Evolutionary conservation across 495 filamentous ascomycete genomes (phyloP).

Genomic region (Neurospora sp.): DNA sequence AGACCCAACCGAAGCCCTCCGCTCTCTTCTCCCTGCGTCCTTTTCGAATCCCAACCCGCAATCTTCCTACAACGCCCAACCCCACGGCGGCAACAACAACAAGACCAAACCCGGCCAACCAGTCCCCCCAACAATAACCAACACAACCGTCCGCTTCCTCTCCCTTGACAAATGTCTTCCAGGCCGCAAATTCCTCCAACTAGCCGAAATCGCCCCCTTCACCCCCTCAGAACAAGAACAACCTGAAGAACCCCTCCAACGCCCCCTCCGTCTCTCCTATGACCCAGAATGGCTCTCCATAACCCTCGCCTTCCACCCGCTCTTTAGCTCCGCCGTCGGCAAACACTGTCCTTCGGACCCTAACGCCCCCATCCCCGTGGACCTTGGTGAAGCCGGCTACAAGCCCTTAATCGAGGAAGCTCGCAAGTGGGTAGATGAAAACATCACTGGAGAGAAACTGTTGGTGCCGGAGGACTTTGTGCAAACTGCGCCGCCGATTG

Average conservation of each 20-base stretch:
- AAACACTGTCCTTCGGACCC: conserved; percentile 22
- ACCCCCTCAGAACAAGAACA: conserved; percentile 1
- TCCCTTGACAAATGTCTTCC: conserved; percentile 84
- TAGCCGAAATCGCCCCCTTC: conserved; percentile 48
- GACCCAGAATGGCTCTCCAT: conserved; percentile 95
- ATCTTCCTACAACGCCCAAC: conserved; percentile 1
- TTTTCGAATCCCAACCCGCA: conserved; percentile 38
- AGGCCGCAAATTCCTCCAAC: conserved; percentile 68
- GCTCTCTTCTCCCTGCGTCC: conserved; percentile 55
- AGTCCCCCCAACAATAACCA: conserved; percentile 47
- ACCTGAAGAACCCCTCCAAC: neutral
- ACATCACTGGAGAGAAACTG: conserved; percentile 53
- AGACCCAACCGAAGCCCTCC: conserved; percentile 41
- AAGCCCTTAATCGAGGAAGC: conserved; percentile 49
- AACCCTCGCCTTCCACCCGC: conserved; percentile 61
- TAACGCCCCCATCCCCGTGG: conserved; percentile 29
- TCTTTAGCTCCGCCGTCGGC: conserved; percentile 43
- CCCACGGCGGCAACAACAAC: conserved; percentile 4
- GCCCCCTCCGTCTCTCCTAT: conserved; percentile 50
- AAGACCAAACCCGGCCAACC: conserved; percentile 34
- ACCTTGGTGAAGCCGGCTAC: conserved; percentile 59
- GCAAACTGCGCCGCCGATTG: conserved; percentile 62
- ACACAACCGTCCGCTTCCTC: conserved; percentile 72
- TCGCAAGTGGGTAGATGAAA: conserved; percentile 63
- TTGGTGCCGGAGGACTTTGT: conserved; percentile 66